A percentile compares a stretch with the other conserved stretches of the same genome.
phyloP scores from a whole-genome alignment of 306 rosid species.

The Hylodesmum podocarpum region DNA sequence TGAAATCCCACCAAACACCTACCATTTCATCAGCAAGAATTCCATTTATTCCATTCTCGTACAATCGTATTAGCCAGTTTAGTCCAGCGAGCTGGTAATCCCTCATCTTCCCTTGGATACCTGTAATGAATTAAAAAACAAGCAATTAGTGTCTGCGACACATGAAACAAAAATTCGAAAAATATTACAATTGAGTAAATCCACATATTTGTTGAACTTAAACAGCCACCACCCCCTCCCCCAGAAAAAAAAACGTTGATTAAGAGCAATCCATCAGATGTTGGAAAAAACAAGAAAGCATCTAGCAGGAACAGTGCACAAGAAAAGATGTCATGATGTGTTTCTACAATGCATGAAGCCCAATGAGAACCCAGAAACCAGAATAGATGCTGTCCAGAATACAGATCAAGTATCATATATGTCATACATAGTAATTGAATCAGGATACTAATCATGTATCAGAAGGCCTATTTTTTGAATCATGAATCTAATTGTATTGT shows the following conservation, averaged over 20 bases:
- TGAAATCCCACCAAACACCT: conserved; percentile 24
- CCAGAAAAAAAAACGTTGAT: neutral
- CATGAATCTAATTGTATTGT: too few relatives aligned
- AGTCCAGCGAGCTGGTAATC: conserved; percentile 98
- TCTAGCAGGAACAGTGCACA: neutral
- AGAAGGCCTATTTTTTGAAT: too few relatives aligned
- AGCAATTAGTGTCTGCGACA: conserved; percentile 7
- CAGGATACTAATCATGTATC: too few relatives aligned
- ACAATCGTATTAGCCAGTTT: conserved; percentile 93
- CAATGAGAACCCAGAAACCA: neutral
- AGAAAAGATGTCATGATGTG: neutral
- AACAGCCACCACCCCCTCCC: neutral
- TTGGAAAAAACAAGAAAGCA: neutral
- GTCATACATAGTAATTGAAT: too few relatives aligned
- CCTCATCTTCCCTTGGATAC: conserved; percentile 97
- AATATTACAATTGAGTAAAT: neutral
- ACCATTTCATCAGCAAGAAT: conserved; percentile 99
- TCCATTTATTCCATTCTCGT: conserved; percentile 98
- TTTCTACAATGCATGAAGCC: neutral
- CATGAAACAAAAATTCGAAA: neutral
- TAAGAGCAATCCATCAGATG: neutral
- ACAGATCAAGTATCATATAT: neutral
- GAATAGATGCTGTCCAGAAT: neutral
- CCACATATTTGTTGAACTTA: neutral
- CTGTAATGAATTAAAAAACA: conserved; percentile 38